These are phyloP conservation scores for Trametes cingulata DNA, from an alignment of 768 basidiomycete genomes.

Conservation along the genomic window DNA sequence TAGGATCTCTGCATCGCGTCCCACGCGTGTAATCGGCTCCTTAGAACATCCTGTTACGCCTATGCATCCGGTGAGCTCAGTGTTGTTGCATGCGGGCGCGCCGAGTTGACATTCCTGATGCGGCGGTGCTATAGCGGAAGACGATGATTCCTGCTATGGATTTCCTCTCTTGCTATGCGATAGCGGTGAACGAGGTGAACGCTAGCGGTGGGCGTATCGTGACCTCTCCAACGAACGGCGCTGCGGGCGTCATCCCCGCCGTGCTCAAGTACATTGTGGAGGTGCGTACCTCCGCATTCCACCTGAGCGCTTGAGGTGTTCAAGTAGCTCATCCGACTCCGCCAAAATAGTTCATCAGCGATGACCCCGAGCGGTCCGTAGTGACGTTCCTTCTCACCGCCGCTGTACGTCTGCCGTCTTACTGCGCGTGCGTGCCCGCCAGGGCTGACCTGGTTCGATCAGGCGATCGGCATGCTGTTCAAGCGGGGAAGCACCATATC, in stretches of 20 bases:
- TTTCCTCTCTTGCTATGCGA: constrained; percentile 91
- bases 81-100: not conserved
- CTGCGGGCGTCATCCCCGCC: constrained; percentile 90
- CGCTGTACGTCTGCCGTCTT: constrained; percentile 52
- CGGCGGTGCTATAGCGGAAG: constrained; percentile 52
- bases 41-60: constrained; percentile 80
- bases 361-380: constrained; percentile 86
- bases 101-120: not conserved
- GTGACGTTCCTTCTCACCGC: constrained; percentile 90
- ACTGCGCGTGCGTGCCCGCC: not conserved
- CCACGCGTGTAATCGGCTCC: constrained; percentile 62
- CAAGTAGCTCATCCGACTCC: not conserved
- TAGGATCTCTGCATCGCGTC: constrained; percentile 26
- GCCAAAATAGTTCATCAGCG: constrained; percentile 70
- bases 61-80: constrained; percentile 70
- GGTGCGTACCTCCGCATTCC: constrained; percentile 37
- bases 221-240: constrained; percentile 92
- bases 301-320: not conserved
- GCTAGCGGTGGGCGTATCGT: constrained; percentile 92
- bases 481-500: constrained; percentile 97
- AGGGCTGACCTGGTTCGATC: not conserved
- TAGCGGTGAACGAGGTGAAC: constrained; percentile 94
- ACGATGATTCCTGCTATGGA: constrained; percentile 93
- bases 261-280: constrained; percentile 89
- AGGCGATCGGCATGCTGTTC: constrained; percentile 94